Conservation (phyloP, 805 yeast genomes). For the Lachancea dasiensis region DNA sequence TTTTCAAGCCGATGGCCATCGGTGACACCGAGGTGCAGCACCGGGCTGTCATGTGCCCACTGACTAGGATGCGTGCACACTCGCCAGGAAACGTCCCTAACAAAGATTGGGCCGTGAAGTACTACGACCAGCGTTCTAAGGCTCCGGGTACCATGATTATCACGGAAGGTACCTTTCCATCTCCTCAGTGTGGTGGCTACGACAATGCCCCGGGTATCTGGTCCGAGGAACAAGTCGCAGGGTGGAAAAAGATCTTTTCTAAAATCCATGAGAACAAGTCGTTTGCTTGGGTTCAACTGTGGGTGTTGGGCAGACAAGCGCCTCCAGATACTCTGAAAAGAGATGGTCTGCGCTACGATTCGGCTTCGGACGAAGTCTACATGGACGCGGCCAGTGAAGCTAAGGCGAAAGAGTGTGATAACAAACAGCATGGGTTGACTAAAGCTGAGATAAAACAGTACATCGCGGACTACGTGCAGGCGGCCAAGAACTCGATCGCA, state of each 20-base stretch:
- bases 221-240: conserved; percentile 41
- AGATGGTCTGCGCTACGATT: conserved; percentile 35
- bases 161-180: conserved; percentile 54
- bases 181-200: conserved; percentile 39
- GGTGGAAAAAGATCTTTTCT: conserved; percentile 46
- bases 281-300: conserved; percentile 43
- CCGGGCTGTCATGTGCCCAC: conserved; percentile 40
- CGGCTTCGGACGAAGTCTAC: conserved; percentile 37
- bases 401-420: conserved; percentile 33
- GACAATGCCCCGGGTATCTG: conserved; percentile 46
- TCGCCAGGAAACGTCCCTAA: conserved; percentile 38
- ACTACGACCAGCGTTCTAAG: conserved; percentile 51
- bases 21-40: conserved; percentile 35
- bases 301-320: conserved; percentile 44
- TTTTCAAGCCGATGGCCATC: conserved; percentile 42
- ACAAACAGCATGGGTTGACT: conserved; percentile 29
- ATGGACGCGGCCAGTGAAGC: conserved; percentile 32
- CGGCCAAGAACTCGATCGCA: conserved; percentile 38
- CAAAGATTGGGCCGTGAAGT: conserved; percentile 40
- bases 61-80: conserved; percentile 39
- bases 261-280: conserved; percentile 48
- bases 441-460: conserved; percentile 36
- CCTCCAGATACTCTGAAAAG: conserved; percentile 34
- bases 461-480: conserved; percentile 37
- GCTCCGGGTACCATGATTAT: conserved; percentile 53